Conservation (phyloP, 495 filamentous ascomycete genomes). For the Pseudomonodictys pantanalensis region DNA sequence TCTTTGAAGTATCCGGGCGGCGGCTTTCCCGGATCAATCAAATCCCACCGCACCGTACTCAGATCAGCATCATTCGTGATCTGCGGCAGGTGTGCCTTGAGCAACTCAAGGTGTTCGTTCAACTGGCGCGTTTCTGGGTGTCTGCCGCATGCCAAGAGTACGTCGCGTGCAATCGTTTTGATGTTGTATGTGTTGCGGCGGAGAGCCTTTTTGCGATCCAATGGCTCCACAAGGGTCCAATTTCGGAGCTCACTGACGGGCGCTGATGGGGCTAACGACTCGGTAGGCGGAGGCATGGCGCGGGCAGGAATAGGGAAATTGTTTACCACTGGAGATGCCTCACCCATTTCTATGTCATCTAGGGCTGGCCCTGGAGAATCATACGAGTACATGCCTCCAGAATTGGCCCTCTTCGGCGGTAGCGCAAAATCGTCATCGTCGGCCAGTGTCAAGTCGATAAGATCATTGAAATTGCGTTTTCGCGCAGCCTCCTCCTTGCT, state of each 20-base stretch:
- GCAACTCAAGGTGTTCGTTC: constrained; percentile 57
- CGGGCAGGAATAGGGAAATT: constrained; percentile 13
- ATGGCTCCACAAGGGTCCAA: constrained; percentile 39
- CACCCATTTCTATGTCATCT: constrained; percentile 6
- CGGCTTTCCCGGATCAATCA: constrained; percentile 55
- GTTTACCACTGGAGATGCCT: neutral
- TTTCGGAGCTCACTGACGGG: constrained; percentile 32
- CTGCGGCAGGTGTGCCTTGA: constrained; percentile 46
- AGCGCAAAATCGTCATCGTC: constrained; percentile 44
- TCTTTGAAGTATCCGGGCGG: constrained; percentile 22
- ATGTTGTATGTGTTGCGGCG: constrained; percentile 54
- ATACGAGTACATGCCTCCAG: constrained; percentile 4
- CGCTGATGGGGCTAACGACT: constrained; percentile 11
- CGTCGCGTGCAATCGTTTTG: constrained; percentile 62
- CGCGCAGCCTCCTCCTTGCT: constrained; percentile 45
- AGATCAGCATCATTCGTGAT: constrained; percentile 53
- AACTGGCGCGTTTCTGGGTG: constrained; percentile 57
- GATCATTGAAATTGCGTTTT: constrained; percentile 49
- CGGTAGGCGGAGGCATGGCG: neutral
- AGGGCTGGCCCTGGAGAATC: neutral
- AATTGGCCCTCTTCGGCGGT: constrained; percentile 29
- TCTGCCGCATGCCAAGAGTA: constrained; percentile 58
- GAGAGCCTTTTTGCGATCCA: constrained; percentile 50
- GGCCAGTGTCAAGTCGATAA: constrained; percentile 50
- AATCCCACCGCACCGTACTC: constrained; percentile 64